These are phyloP conservation scores for Hansenula sp. DNA, from an alignment of 1,139 yeast genomes.

Conservation along the genomic window DNA sequence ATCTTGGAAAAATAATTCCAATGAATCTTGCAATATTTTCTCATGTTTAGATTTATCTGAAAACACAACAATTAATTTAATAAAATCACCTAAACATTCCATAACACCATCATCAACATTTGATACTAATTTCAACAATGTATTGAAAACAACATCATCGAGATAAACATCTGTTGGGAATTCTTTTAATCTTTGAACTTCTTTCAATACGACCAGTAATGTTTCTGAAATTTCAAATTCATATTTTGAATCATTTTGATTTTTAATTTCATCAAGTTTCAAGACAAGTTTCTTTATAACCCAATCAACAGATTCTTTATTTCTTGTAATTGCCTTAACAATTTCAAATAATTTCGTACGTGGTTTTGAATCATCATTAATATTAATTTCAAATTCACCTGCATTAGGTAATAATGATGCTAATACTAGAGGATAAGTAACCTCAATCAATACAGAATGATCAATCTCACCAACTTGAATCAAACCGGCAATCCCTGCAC, in stretches of 20 bases:
- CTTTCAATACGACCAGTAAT: neutral
- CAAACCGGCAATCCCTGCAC: slow-evolving; percentile 48
- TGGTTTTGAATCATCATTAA: slow-evolving; percentile 22
- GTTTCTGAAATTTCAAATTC: slow-evolving; percentile 8
- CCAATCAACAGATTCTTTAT: slow-evolving; percentile 44
- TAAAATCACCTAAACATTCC: slow-evolving; percentile 27
- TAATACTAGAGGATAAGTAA: slow-evolving; percentile 57
- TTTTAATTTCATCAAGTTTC: neutral
- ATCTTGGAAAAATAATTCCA: slow-evolving; percentile 25
- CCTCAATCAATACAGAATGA: slow-evolving; percentile 47
- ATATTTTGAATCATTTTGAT: neutral
- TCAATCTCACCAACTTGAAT: slow-evolving; percentile 35
- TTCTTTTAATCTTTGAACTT: slow-evolving; percentile 8
- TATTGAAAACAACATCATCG: slow-evolving; percentile 8
- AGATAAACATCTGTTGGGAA: slow-evolving; percentile 19
- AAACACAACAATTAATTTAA: slow-evolving; percentile 26
- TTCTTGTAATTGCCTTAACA: slow-evolving; percentile 32
- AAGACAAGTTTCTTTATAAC: slow-evolving; percentile 27
- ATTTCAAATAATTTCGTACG: slow-evolving; percentile 39
- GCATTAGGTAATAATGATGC: slow-evolving; percentile 42
- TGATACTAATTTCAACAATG: slow-evolving; percentile 7
- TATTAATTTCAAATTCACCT: slow-evolving; percentile 21
- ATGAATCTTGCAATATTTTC: slow-evolving; percentile 31
- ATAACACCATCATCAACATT: slow-evolving; percentile 15
- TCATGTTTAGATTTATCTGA: slow-evolving; percentile 25